Base-by-base conservation (phyloP, 106 monocot species). In the Dendrobium officinale region DNA sequence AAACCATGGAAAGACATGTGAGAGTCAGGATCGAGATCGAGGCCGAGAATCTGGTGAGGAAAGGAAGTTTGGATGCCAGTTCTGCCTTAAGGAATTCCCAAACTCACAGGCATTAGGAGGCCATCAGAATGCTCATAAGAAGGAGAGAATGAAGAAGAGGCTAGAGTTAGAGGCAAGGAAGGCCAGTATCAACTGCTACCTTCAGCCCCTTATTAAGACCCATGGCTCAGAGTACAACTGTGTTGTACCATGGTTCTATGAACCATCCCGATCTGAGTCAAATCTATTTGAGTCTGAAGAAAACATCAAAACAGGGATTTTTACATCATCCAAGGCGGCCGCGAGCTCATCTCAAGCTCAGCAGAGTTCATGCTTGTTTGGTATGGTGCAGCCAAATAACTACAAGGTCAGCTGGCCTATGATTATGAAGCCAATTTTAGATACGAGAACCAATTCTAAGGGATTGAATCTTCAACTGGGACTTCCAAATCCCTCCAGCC, bases 41-140 rank as follows among this genome's bases (percentile, higher is more conserved):
- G 42, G 42, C 5, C 27, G 61, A 26, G 45, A 59, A 9, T 11
- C 24, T 29, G 20, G 33, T 7, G 82, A 80, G 10, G 73, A 66
- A 16, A 88, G 75, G 73, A 90, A 80, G 83, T 91, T 86, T 58
- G 83, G 79, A 6, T 95, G 90, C 78, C 88, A 87, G 26, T 92
- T 87, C 87, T 92, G 95, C 78, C n/a, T 56, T 26, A 92, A 88
- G 75, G 86, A 90, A 73, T 95, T 95, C 75, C 55, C 83, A 6
- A 92, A 88, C 79, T 94, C 91, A 0, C 94, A 94, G 55, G 91
- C 94, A 0, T 81, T 95, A 7, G 91, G 94, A 17, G 93, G 91
- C 16, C 94, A 95, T 74, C 94, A 92, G 79, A 95, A 95, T 75
- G 90, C 94, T 11, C 92, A 95, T 85, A 95, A 92, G 85, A 90